These are phyloP conservation scores for Aspergillus sp. DNA, from an alignment of 2,329 filamentous ascomycete genomes.

Conservation along the genomic window DNA sequence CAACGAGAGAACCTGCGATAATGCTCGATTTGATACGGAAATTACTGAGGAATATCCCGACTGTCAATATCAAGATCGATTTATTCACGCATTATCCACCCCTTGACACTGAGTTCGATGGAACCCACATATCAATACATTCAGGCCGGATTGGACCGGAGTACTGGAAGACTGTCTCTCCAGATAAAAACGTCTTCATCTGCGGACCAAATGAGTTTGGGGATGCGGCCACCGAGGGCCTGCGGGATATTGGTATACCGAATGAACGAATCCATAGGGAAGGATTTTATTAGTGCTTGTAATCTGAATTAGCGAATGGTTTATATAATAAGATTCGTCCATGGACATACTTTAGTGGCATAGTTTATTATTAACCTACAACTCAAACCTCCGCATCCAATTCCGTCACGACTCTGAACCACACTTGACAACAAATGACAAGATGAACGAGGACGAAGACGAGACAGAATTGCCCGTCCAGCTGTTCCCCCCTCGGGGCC, in stretches of 20 bases:
- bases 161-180: slow-evolving; percentile 10
- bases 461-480: too few species aligned
- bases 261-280: background rate
- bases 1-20: background rate
- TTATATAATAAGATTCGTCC: too few species aligned
- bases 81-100: background rate
- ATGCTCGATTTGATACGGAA: background rate
- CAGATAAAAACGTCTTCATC: slow-evolving; percentile 18
- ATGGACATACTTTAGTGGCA: too few species aligned
- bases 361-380: too few species aligned
- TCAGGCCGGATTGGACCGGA: background rate
- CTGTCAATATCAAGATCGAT: background rate
- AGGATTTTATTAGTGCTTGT: background rate
- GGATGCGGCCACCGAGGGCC: slow-evolving; percentile 17
- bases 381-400: too few species aligned
- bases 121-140: background rate
- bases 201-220: slow-evolving; percentile 24
- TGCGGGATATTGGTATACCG: slow-evolving; percentile 9
- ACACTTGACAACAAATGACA: too few species aligned
- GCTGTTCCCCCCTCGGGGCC: too few species aligned
- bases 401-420: too few species aligned
- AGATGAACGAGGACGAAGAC: too few species aligned
- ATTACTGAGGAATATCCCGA: background rate
- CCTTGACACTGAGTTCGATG: too few species aligned
- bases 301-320: too few species aligned